Evolutionary conservation across 1,139 yeast genomes (phyloP).

Genomic region (Debaryomyces fabryi): DNA sequence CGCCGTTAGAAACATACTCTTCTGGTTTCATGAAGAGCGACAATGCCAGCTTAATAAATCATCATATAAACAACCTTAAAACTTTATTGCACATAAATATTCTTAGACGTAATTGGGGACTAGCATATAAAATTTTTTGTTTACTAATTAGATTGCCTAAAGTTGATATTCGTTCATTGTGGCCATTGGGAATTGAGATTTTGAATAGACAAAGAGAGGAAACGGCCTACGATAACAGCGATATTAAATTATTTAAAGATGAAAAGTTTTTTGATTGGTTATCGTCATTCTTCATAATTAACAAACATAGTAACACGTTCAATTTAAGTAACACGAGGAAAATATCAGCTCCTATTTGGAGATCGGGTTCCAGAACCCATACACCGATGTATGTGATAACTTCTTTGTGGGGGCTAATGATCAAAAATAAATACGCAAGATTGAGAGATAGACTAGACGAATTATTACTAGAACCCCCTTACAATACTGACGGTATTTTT

Average conservation of each 20-base stretch:
- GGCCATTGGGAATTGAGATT: constrained; percentile 60
- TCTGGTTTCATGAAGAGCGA: neutral
- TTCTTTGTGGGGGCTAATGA: constrained; percentile 39
- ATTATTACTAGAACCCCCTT: constrained; percentile 48
- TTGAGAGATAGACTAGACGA: constrained; percentile 39
- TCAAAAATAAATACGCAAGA: constrained; percentile 26
- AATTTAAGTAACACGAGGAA: constrained; percentile 12
- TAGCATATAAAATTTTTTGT: constrained; percentile 56
- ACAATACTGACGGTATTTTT: constrained; percentile 44
- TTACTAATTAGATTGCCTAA: constrained; percentile 48
- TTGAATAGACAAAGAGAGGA: constrained; percentile 27
- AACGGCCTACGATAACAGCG: constrained; percentile 1
- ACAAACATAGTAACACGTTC: constrained; percentile 11
- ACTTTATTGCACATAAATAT: constrained; percentile 42
- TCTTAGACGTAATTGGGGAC: constrained; percentile 52
- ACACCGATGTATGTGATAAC: constrained; percentile 42
- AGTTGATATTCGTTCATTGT: constrained; percentile 55
- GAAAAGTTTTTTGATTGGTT: constrained; percentile 42
- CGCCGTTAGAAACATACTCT: constrained; percentile 7
- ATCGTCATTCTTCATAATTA: constrained; percentile 28
- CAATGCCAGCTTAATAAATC: constrained; percentile 15
- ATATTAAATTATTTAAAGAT: constrained; percentile 19
- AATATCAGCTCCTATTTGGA: constrained; percentile 41
- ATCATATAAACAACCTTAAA: constrained; percentile 36
- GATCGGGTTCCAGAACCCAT: constrained; percentile 40